Conservation (phyloP, 208 protist species). For the Acanthamoeba divionensis region DNA sequence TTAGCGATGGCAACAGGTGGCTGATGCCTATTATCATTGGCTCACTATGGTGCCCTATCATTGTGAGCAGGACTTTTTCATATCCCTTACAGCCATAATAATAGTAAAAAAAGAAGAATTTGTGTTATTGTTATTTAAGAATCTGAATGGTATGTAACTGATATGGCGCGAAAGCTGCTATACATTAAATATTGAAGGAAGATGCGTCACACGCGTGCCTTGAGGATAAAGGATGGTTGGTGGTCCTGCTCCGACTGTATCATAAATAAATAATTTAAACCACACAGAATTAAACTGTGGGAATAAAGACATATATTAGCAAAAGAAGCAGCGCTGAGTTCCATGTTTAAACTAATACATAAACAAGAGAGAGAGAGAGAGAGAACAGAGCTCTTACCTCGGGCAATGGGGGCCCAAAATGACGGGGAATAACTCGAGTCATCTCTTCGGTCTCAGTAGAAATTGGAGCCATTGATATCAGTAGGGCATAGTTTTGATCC, state of each 20-base stretch:
- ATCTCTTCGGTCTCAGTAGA: slow-evolving; percentile 62
- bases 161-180: not conserved
- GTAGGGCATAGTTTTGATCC: slow-evolving; percentile 72
- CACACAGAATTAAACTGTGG: slow-evolving; percentile 66
- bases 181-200: slow-evolving; percentile 61
- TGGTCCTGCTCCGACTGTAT: slow-evolving; percentile 63
- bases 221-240: slow-evolving; percentile 66
- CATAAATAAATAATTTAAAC: slow-evolving; percentile 76
- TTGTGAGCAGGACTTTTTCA: slow-evolving; percentile 58
- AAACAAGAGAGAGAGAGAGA: too few species aligned
- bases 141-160: not conserved
- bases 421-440: slow-evolving; percentile 48
- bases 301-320: too few species aligned
- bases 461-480: slow-evolving; percentile 81
- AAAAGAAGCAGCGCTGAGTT: too few species aligned
- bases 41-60: slow-evolving; percentile 68
- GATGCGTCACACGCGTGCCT: slow-evolving; percentile 60
- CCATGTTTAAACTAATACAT: too few species aligned
- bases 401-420: slow-evolving; percentile 77
- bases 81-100: not conserved
- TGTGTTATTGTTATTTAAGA: too few species aligned
- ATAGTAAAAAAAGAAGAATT: not conserved
- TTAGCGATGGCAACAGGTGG: slow-evolving; percentile 64
- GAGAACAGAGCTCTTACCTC: too few species aligned
- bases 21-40: slow-evolving; percentile 49